Evolutionary conservation across 108 stramenopile species (phyloP).

Genomic region (Nitzschia putrida): DNA sequence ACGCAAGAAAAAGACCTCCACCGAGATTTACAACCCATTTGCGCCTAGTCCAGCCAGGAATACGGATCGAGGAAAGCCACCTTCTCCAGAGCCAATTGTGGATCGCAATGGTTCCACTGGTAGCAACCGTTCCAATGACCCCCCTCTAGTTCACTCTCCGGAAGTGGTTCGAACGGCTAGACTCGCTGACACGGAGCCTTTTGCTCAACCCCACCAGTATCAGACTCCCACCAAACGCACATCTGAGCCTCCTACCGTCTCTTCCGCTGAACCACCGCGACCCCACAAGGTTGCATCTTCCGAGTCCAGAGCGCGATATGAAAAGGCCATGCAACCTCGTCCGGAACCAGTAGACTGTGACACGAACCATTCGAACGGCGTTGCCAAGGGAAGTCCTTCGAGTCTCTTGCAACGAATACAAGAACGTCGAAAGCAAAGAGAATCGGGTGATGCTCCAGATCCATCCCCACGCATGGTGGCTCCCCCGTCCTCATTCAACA

Average conservation of each 20-base stretch:
- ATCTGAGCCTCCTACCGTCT: neutral
- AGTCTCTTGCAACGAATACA: slow-evolving; percentile 17
- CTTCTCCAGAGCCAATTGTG: neutral
- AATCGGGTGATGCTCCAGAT: neutral
- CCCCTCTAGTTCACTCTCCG: neutral
- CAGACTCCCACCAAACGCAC: slow-evolving; percentile 15
- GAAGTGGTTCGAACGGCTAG: slow-evolving; percentile 9
- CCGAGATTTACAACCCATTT: slow-evolving; percentile 70
- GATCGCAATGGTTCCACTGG: neutral
- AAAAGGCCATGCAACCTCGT: slow-evolving; percentile 35
- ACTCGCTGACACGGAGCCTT: neutral
- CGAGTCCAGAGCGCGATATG: slow-evolving; percentile 36
- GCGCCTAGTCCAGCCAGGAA: slow-evolving; percentile 38
- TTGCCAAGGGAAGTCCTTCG: neutral
- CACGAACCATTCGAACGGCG: neutral
- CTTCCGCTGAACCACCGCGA: slow-evolving; percentile 13
- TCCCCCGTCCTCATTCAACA: no score
- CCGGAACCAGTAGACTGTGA: neutral
- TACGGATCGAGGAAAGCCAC: neutral
- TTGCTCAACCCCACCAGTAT: neutral
- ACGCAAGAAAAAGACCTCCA: slow-evolving; percentile 9
- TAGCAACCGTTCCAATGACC: neutral
- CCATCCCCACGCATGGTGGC: neutral
- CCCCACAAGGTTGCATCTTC: slow-evolving; percentile 33
- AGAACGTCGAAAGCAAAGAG: slow-evolving; percentile 12